Conservation (phyloP, 1,284 basidiomycete genomes). For the Malassezia globosa region DNA sequence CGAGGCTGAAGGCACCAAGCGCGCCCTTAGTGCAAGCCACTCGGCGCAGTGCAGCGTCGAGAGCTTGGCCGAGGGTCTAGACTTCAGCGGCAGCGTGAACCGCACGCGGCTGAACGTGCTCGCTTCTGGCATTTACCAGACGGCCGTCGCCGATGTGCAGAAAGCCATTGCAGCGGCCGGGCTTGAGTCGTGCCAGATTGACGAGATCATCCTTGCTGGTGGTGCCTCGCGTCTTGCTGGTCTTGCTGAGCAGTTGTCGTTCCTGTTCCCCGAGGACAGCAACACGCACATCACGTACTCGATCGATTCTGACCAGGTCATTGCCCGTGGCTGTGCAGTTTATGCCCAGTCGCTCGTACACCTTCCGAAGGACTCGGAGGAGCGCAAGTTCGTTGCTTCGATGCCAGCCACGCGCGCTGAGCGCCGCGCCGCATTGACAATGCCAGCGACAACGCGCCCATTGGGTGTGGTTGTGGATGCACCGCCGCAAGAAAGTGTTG, state of each 20-base stretch:
- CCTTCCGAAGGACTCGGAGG: conserved; percentile 24
- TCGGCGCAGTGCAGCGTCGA: conserved; percentile 83
- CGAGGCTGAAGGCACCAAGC: conserved; percentile 88
- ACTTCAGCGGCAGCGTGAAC: conserved; percentile 86
- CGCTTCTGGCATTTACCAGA: conserved; percentile 61
- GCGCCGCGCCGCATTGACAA: conserved; percentile 46
- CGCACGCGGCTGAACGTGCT: conserved; percentile 86
- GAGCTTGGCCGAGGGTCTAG: conserved; percentile 83
- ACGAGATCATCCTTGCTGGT: conserved; percentile 74
- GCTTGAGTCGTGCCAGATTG: conserved; percentile 67
- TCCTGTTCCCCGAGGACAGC: conserved; percentile 59
- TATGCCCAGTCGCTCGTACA: conserved; percentile 56
- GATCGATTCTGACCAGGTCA: conserved; percentile 73
- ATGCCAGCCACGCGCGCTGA: conserved; percentile 40
- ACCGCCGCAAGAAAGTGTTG: conserved; percentile 33
- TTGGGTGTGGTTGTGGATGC: conserved; percentile 72
- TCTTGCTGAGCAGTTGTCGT: conserved; percentile 62
- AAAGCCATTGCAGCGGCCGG: conserved; percentile 57
- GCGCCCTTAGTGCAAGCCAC: conserved; percentile 75
- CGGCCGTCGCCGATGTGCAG: conserved; percentile 58
- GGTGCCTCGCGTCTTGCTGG: conserved; percentile 76
- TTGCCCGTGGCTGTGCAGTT: conserved; percentile 75
- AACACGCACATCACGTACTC: conserved; percentile 53
- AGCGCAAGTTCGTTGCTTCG: conserved; percentile 25
- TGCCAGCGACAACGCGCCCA: conserved; percentile 48